These are phyloP conservation scores for Phlebopus sp. DNA, from an alignment of 1,284 basidiomycete species.

Conservation along the genomic window DNA sequence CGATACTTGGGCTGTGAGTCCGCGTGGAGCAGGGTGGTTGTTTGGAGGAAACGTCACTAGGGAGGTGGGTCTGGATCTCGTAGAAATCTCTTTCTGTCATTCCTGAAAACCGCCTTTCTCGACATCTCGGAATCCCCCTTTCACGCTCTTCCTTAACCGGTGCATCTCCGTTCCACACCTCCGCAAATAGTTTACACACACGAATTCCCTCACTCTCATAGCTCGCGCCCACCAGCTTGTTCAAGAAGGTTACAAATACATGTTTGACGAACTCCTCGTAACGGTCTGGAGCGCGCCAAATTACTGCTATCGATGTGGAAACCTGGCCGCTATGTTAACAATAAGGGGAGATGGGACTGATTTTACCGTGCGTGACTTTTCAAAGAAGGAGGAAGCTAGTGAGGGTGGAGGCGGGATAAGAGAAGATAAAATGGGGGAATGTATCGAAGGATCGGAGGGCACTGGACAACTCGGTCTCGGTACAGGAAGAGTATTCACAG, in stretches of 20 bases:
- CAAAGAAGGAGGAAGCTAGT: conserved; percentile 3
- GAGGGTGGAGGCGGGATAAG: background rate
- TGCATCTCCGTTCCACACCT: conserved; percentile 1
- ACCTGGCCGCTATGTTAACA: conserved; percentile 75
- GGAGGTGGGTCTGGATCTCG: conserved; percentile 50
- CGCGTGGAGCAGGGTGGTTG: conserved; percentile 94
- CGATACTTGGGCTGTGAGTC: conserved; percentile 93
- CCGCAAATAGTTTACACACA: conserved; percentile 80
- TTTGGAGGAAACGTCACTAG: conserved; percentile 85
- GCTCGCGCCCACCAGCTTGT: conserved; percentile 94
- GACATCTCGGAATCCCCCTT: too few relatives aligned
- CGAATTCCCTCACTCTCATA: conserved; percentile 81
- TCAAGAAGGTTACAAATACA: conserved; percentile 96
- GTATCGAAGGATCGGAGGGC: background rate
- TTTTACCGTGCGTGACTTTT: conserved; percentile 13
- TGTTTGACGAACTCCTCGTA: conserved; percentile 93
- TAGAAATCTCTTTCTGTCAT: background rate
- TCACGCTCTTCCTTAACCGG: background rate
- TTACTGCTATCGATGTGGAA: conserved; percentile 87
- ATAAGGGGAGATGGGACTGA: conserved; percentile 64
- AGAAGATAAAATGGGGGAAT: conserved; percentile 2
- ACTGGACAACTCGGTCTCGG: conserved; percentile 7
- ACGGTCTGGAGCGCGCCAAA: conserved; percentile 99
- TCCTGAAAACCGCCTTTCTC: conserved; percentile 2
- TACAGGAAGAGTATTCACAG: conserved; percentile 55